phyloP scores from a whole-genome alignment of 176 grass and related monocot species.

The barley (Hordeum vulgare) region DNA sequence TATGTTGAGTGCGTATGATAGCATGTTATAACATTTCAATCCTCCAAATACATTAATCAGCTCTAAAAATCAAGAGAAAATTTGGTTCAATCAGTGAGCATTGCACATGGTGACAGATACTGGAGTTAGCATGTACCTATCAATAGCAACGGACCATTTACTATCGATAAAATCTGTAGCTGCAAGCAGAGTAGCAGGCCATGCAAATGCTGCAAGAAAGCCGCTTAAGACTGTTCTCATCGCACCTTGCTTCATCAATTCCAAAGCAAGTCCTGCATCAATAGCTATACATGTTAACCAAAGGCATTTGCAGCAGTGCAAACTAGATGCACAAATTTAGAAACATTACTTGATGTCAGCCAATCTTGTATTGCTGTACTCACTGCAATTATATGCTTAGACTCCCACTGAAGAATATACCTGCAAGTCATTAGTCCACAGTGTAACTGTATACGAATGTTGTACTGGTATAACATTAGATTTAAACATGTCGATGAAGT shows the following conservation, averaged over 20 bases:
- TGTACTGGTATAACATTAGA: neutral
- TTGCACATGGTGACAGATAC: neutral
- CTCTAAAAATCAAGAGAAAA: neutral
- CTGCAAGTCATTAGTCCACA: conserved; percentile 30
- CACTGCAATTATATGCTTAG: conserved; percentile 82
- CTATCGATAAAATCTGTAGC: conserved; percentile 96
- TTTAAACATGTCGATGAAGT: neutral
- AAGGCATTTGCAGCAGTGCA: neutral
- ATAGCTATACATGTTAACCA: neutral
- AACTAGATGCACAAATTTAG: neutral
- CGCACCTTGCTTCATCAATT: conserved; percentile 87
- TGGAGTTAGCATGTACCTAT: conserved; percentile 48
- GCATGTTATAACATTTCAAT: neutral
- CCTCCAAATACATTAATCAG: neutral
- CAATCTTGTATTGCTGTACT: conserved; percentile 97
- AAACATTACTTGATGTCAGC: conserved; percentile 88
- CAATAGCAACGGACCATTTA: conserved; percentile 95
- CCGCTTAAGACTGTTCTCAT: conserved; percentile 87
- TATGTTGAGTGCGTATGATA: neutral
- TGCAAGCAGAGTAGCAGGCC: conserved; percentile 70
- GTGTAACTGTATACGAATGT: neutral
- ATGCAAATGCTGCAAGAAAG: conserved; percentile 75
- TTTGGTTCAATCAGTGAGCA: neutral
- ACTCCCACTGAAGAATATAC: conserved; percentile 88
- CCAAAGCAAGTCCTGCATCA: conserved; percentile 54